Evolutionary conservation across 169 alveolate genomes (phyloP).

Genomic region (Ichthyophthirius multifiliis): DNA sequence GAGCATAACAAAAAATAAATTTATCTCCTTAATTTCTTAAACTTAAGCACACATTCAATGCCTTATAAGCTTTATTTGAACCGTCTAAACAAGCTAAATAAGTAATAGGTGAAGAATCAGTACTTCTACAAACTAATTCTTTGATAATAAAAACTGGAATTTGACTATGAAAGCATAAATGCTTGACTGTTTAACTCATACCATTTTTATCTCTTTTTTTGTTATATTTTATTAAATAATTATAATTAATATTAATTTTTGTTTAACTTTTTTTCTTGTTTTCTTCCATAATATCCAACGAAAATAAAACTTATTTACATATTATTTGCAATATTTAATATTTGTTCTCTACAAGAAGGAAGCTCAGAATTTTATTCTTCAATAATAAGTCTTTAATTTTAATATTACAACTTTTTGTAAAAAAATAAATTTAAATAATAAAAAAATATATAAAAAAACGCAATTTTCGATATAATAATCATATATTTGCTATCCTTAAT

Average conservation of each 20-base stretch:
- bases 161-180: slow-evolving; percentile 22
- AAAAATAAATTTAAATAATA: background rate
- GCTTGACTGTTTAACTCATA: slow-evolving; percentile 24
- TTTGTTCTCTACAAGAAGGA: slow-evolving; percentile 24
- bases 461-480: slow-evolving; percentile 28
- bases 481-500: slow-evolving; percentile 9
- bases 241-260: background rate
- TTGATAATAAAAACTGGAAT: slow-evolving; percentile 25
- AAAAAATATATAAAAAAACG: background rate
- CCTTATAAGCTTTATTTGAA: slow-evolving; percentile 33
- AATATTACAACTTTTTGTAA: slow-evolving; percentile 13
- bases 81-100: slow-evolving; percentile 33
- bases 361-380: background rate
- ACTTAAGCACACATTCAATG: slow-evolving; percentile 7
- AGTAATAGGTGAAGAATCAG: slow-evolving; percentile 15
- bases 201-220: background rate
- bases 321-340: slow-evolving; percentile 8
- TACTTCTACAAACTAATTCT: slow-evolving; percentile 6
- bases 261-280: slow-evolving; percentile 24
- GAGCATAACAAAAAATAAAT: slow-evolving; percentile 25
- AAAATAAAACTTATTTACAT: slow-evolving; percentile 7
- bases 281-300: slow-evolving; percentile 35
- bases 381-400: slow-evolving; percentile 18
- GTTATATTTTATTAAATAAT: background rate
- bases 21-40: slow-evolving; percentile 18